Conservation (phyloP, 495 filamentous ascomycete species). For the Hypoxylon crocopeplum region DNA sequence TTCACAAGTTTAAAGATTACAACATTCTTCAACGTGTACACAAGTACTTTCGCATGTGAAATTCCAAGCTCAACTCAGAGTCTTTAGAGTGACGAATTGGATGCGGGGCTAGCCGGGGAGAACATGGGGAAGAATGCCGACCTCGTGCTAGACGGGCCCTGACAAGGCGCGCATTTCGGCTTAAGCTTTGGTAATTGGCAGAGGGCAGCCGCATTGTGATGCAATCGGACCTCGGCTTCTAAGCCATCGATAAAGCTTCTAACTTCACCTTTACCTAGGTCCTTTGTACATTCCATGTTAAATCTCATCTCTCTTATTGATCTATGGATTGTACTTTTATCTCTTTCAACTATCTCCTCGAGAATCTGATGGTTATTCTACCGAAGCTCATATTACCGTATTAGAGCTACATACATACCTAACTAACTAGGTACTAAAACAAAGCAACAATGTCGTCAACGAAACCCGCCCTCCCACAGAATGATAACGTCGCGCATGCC, state of each 20-base stretch:
- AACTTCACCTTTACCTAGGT: not conserved
- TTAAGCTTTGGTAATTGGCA: not conserved
- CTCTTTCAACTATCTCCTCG: too few relatives aligned
- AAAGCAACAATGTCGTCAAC: constrained; percentile 42
- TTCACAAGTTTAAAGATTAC: too few relatives aligned
- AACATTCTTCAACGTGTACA: too few relatives aligned
- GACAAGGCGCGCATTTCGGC: too few relatives aligned
- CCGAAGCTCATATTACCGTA: too few relatives aligned
- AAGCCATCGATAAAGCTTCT: not conserved
- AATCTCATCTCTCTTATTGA: not conserved
- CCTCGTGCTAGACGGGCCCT: constrained; percentile 24
- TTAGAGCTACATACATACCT: not conserved
- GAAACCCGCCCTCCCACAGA: constrained; percentile 66
- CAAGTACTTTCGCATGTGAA: constrained; percentile 36
- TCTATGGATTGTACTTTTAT: too few relatives aligned
- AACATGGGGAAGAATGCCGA: constrained; percentile 29
- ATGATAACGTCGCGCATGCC: constrained; percentile 91
- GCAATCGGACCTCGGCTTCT: constrained; percentile 45
- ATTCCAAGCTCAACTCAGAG: constrained; percentile 1
- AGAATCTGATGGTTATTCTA: too few relatives aligned
- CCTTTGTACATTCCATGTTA: constrained; percentile 3
- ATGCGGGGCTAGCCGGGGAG: constrained; percentile 29
- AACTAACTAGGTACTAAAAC: not conserved
- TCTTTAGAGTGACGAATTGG: constrained; percentile 10
- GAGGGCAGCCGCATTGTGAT: constrained; percentile 34